These are phyloP conservation scores for Populus hybrid DNA, from an alignment of 441 rosid species.

Conservation along the genomic window DNA sequence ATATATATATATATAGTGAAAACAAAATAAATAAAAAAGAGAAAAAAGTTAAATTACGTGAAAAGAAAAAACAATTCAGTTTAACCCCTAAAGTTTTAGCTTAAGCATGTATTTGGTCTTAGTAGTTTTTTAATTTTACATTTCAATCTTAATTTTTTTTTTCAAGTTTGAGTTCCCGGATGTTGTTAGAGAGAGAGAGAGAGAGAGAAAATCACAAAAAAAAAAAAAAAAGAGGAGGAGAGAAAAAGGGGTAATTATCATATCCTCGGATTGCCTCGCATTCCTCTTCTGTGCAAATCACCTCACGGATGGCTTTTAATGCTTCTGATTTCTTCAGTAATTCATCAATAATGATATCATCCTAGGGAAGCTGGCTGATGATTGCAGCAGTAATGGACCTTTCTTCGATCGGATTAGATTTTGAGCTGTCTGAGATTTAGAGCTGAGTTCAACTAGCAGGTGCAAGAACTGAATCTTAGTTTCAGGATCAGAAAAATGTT, in stretches of 20 bases:
- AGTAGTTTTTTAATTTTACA: too few relatives aligned
- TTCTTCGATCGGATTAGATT: conserved; percentile 36
- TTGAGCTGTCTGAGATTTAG: conserved; percentile 36
- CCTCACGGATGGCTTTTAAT: conserved; percentile 47
- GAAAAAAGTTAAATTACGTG: too few relatives aligned
- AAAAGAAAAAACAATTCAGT: too few relatives aligned
- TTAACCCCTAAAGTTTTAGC: too few relatives aligned
- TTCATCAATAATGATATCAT: conserved; percentile 40
- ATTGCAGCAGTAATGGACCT: conserved; percentile 49
- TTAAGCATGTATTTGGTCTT: too few relatives aligned
- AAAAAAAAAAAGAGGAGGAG: too few relatives aligned
- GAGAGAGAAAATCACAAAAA: too few relatives aligned
- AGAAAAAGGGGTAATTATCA: background rate
- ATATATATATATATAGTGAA: too few relatives aligned
- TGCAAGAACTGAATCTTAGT: conserved; percentile 40
- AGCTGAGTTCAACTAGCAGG: conserved; percentile 43
- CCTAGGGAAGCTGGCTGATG: conserved; percentile 51
- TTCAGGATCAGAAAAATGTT: conserved; percentile 25
- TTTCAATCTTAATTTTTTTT: too few relatives aligned
- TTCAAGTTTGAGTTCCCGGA: too few relatives aligned
- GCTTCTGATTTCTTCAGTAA: conserved; percentile 41
- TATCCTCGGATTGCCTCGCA: conserved; percentile 13
- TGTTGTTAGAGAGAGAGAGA: too few relatives aligned
- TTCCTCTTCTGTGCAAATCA: conserved; percentile 35
- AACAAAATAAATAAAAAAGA: too few relatives aligned